phyloP scores from a whole-genome alignment of 352 stramenopile species.

The Peronosclerospora sorghi region DNA sequence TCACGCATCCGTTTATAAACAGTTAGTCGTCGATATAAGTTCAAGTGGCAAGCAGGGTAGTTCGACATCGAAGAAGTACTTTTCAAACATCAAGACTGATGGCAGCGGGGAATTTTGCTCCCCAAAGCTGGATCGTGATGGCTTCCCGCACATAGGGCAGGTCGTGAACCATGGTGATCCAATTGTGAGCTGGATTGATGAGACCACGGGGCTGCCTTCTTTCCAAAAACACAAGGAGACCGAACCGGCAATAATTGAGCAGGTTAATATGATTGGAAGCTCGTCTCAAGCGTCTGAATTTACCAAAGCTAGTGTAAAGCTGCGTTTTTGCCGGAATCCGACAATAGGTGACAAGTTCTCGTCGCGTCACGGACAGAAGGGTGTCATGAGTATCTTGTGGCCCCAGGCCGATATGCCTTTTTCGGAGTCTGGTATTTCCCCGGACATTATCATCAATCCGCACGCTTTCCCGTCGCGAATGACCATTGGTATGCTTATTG shows the following conservation, averaged over 20 bases:
- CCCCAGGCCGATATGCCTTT: constrained; percentile 99
- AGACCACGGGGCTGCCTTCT: constrained; percentile 84
- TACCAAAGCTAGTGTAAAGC: constrained; percentile 90
- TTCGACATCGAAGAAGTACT: constrained; percentile 78
- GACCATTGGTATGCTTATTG: constrained; percentile 94
- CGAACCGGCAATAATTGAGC: constrained; percentile 96
- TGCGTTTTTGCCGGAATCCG: constrained; percentile 98
- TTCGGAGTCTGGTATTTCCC: constrained; percentile 96
- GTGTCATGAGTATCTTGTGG: constrained; percentile 98
- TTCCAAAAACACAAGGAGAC: constrained; percentile 97
- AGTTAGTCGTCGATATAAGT: constrained; percentile 89
- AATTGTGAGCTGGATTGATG: constrained; percentile 94
- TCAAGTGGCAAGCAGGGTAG: constrained; percentile 51
- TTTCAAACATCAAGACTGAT: constrained; percentile 88
- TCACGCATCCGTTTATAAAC: constrained; percentile 98
- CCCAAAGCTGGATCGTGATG: constrained; percentile 90
- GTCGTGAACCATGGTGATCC: constrained; percentile 92
- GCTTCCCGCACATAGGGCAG: constrained; percentile 92
- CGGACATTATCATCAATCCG: constrained; percentile 99
- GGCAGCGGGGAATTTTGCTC: constrained; percentile 47
- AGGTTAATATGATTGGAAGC: constrained; percentile 81
- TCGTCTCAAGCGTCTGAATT: constrained; percentile 61
- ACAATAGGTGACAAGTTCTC: constrained; percentile 99
- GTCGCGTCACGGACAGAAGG: constrained; percentile 98
- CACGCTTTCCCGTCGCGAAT: constrained; percentile 98